Evolutionary conservation across 441 rosid species (phyloP), one percentile per base, ranked within the genome.

Genomic region (Jatropha podagrica): DNA sequence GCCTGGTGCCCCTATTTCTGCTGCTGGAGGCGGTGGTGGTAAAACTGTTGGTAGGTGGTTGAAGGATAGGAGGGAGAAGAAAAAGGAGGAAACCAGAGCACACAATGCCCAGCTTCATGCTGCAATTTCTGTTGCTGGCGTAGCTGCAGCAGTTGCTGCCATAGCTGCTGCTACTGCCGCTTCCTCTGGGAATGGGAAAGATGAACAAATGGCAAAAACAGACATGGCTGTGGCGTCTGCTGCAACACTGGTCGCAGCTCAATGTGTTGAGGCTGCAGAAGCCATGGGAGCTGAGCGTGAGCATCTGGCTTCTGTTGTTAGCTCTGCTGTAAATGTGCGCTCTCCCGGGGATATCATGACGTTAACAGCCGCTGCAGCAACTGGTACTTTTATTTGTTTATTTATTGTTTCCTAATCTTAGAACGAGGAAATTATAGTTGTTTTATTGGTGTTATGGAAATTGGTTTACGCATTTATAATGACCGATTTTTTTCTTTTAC

Each of bases 41-140:
- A 89, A 90, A 84, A 95, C 98, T 0, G 92, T 96, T 13, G 98
- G 97, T 23, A 83, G 97, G 79, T 92, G 98, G 98, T 71, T 92
- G 54, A 96, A 91, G 75, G 98, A 93, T 8, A 77, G 97, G 74
- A 91, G 81, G 78, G 97, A 93, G 93, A 96, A 92, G 88, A 92
- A 90, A 81, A 93, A 85, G 72, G 98, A 96, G 80, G 98, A 96
- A 72, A 77, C 87, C 5, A 78, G 97, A 46, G 93, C 96, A 2
- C 94, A 90, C 4, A 96, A 92, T 40, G 98, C 99, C 6, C 99
- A 95, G 80, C 87, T 95, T n/a, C 97, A 95, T 8, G 97, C 98
- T 0, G 94, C 97, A 1, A 81, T 95, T 5, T 87, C 98, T 0
- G 99, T 95, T 0, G 99, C 97, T 0, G 97, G 97, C 0, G 97